Evolutionary conservation across 345 rosid species (phyloP).

Genomic region (Reutealis trisperma): DNA sequence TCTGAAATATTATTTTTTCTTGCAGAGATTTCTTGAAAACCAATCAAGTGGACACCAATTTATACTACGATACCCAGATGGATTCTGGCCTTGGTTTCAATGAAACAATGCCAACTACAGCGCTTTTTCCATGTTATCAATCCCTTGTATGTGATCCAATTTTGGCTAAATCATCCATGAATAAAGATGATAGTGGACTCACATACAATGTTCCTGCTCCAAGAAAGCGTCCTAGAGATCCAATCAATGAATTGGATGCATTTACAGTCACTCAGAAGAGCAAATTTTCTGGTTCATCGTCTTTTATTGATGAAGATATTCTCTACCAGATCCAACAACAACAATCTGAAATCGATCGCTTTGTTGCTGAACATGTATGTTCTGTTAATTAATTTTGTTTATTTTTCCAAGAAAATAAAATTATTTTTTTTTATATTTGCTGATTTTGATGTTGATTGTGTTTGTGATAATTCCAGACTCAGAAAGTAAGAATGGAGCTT

Average conservation of each 20-base stretch:
- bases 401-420: background rate
- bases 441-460: background rate
- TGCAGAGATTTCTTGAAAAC: constrained; percentile 40
- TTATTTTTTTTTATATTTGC: background rate
- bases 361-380: constrained; percentile 52
- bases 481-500: constrained; percentile 59
- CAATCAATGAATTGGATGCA: constrained; percentile 36
- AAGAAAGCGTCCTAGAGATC: constrained; percentile 50
- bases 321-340: constrained; percentile 55
- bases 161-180: constrained; percentile 34
- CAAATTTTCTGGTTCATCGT: constrained; percentile 16
- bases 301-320: constrained; percentile 41
- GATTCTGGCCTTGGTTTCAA: constrained; percentile 30
- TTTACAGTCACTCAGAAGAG: constrained; percentile 38
- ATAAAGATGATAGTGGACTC: constrained; percentile 53
- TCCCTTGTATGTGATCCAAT: constrained; percentile 40
- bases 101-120: constrained; percentile 29
- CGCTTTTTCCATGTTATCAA: constrained; percentile 33
- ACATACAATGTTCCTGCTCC: constrained; percentile 46
- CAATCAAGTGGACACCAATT: too few species aligned
- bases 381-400: background rate
- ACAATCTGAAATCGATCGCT: constrained; percentile 55
- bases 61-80: constrained; percentile 39
- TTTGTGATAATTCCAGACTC: constrained; percentile 31
- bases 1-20: constrained; percentile 1